Evolutionary conservation across 805 yeast species (phyloP), one percentile per base, ranked within the genome.

Genomic region (Cyberlindnera americana): DNA sequence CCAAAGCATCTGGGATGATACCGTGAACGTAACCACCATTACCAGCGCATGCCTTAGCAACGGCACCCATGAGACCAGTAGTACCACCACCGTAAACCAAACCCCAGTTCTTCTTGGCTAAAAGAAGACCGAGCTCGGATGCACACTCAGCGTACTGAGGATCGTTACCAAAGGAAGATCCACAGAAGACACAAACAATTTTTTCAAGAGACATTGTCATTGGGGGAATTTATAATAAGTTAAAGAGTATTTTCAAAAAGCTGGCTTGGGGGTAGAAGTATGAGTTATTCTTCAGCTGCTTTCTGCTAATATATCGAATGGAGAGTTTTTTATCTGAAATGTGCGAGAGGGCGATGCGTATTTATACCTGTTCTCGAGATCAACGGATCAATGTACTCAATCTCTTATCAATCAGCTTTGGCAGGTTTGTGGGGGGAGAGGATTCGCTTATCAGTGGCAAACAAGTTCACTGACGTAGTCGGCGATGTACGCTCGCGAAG

Each of bases 61-160:
- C 77, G 4, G 76, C 69, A 10, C 93, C 93, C 90, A 85, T 85
- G 36, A 85, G 59, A 4, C 93, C 91, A 2, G 89, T 83, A 24
- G 91, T 80, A 16, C 96, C 95, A 28, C 96, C 96, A 33, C 96
- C 95, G 54, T 88, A 87, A 9, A 87, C 91, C 29, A 87, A 65
- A 3, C 87, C 87, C 81, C 87, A 85, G 40, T 73, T 69, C 37
- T 68, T 66, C 16, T 60, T 50, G 18, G 87, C 84, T 46, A 87
- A 60, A 21, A 69, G 52, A 35, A 64, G 50, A 18, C 95, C 95
- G 30, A 87, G 65, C 19, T 70, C 59, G n/a, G 65, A 49, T 2
- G 95, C 90, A 23, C 66, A 66, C 3, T 64, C 65, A 12, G 80
- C 65, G 54, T 62, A 83, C 4, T 51, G 50, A 6, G 70, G 65